These are phyloP conservation scores for Rhizophagus clarus DNA, from an alignment of 192 early-diverging fungal genomes.

Conservation along the genomic window DNA sequence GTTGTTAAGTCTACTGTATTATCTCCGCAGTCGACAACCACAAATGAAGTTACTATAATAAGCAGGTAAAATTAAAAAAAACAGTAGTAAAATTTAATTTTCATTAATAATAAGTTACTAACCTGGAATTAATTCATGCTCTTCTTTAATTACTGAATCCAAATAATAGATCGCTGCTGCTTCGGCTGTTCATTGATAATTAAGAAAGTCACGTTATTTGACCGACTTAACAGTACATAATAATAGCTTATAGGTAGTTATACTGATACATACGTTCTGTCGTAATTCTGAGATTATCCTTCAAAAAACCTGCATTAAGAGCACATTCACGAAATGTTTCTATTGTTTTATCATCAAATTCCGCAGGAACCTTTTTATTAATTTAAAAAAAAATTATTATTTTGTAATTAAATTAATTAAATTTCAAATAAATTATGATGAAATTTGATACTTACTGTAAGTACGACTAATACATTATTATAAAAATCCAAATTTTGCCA, in stretches of 20 bases:
- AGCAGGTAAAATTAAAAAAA: too few relatives aligned
- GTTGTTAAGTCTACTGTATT: constrained; percentile 60
- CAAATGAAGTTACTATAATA: constrained; percentile 39
- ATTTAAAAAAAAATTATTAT: neutral
- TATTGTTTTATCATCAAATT: neutral
- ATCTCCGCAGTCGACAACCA: constrained; percentile 62
- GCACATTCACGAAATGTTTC: constrained; percentile 11
- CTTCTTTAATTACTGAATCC: neutral
- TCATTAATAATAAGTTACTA: too few relatives aligned
- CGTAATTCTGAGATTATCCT: neutral
- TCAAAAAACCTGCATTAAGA: neutral
- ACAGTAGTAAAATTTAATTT: too few relatives aligned
- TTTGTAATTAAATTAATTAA: too few relatives aligned
- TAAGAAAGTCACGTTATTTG: neutral
- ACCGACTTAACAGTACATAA: too few relatives aligned
- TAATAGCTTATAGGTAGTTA: neutral
- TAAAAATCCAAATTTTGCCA: neutral
- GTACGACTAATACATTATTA: neutral
- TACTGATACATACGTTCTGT: neutral
- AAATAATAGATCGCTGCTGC: constrained; percentile 28
- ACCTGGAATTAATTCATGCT: neutral
- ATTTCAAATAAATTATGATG: neutral
- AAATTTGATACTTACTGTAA: neutral
- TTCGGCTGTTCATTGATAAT: constrained; percentile 15
- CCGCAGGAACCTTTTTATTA: neutral